Evolutionary conservation across 495 filamentous ascomycete species (phyloP), one percentile per base, ranked within the genome.

Genomic region (Xanthoparmelia taractica): DNA sequence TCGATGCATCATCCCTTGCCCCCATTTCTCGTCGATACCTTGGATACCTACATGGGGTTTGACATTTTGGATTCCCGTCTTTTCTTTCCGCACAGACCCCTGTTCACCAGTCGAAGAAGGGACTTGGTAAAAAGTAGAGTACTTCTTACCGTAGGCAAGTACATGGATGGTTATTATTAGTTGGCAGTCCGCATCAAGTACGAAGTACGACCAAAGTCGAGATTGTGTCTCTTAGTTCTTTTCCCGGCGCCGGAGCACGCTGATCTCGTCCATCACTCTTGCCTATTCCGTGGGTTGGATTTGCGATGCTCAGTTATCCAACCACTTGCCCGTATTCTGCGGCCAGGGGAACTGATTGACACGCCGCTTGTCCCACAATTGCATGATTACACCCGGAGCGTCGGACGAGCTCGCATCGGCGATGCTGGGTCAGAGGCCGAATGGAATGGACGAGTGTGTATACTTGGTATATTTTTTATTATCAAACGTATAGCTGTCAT

Each of bases 391-490:
- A 29, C 60, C 55, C 36, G 60, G 13, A 41, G 38, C 25, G 50
- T 63, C 43, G 36, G 50, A 63, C 50, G n/a, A 23, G 29, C 38
- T 59, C 37, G 25, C 15, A 31, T 41, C 38, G 57, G 57, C 25
- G 4, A 33, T 54, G 29, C 10, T 33, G 34, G 45, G 11, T 23
- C 45, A 23, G 15, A 50, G 12, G 37, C 34, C 4, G 13, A 11
- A 40, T 5, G 6, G 37, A 40, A 40, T 5, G 13, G 41, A 20
- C 17, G 31, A 52, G 2, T n/a, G n/a, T n/a, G n/a, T n/a, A n/a
- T n/a, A n/a, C n/a, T n/a, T n/a, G n/a, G n/a, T n/a, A n/a, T n/a
- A n/a, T n/a, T n/a, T n/a, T n/a, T n/a, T n/a, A n/a, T n/a, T n/a
- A n/a, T n/a, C n/a, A n/a, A n/a, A n/a, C n/a, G 29, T 33, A 33